A percentile compares a stretch with the other conserved stretches of the same genome.
Evolutionary conservation across 176 grass and related monocot species (phyloP).

Genomic region (Eragrostis curvula): DNA sequence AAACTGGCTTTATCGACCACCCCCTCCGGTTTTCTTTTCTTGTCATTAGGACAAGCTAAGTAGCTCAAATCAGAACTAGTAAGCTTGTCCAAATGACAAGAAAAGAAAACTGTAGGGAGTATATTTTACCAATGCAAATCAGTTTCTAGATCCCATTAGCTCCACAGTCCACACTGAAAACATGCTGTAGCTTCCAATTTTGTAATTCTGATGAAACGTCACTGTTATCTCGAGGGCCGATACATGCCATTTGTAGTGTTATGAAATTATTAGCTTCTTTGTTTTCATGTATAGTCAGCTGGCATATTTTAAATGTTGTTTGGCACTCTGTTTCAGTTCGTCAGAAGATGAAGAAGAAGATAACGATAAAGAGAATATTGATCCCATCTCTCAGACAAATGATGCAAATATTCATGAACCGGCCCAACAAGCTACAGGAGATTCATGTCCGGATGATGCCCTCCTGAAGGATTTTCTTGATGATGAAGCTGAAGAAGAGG

Average conservation of each 20-base stretch:
- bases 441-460: slow-evolving; percentile 45
- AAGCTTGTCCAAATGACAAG: too few species aligned
- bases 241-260: neutral
- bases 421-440: slow-evolving; percentile 27
- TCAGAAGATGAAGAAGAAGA: slow-evolving; percentile 73
- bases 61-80: too few species aligned
- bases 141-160: slow-evolving; percentile 7
- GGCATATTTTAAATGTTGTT: slow-evolving; percentile 17
- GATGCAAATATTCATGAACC: slow-evolving; percentile 24
- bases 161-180: slow-evolving; percentile 16
- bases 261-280: slow-evolving; percentile 14
- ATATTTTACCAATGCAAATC: neutral
- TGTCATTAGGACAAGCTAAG: too few species aligned
- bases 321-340: slow-evolving; percentile 53
- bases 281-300: slow-evolving; percentile 24
- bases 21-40: too few species aligned
- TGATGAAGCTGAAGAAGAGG: slow-evolving; percentile 96
- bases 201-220: neutral
- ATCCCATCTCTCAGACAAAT: slow-evolving; percentile 42
- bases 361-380: slow-evolving; percentile 76
- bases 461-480: slow-evolving; percentile 82
- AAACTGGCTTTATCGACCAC: neutral
- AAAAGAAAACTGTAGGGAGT: neutral
- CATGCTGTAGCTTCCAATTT: neutral
- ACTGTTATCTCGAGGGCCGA: neutral